A percentile compares a stretch with the other conserved stretches of the same genome.
phyloP scores from a whole-genome alignment of 2,329 filamentous ascomycete species.

The Aspergillus pseudoglaucus region DNA sequence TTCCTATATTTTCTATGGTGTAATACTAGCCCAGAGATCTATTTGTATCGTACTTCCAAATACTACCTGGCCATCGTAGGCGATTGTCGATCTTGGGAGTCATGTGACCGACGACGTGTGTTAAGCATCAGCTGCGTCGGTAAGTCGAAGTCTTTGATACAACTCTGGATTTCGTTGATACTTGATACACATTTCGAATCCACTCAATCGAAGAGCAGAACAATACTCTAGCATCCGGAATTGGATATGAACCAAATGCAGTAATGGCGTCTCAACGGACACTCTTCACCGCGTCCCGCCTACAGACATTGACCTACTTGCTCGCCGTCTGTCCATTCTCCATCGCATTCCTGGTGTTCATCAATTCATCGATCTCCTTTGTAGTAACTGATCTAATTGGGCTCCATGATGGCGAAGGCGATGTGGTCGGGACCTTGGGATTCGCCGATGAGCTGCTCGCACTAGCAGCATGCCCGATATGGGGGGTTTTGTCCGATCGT shows the following conservation, averaged over 20 bases:
- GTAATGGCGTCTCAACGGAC: conserved; percentile 25
- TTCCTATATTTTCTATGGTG: too few species aligned
- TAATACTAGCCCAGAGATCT: neutral
- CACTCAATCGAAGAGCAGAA: too few species aligned
- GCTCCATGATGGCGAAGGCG: conserved; percentile 48
- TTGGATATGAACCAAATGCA: conserved; percentile 10
- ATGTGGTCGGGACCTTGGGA: conserved; percentile 52
- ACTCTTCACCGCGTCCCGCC: conserved; percentile 51
- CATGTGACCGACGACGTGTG: neutral
- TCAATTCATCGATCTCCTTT: conserved; percentile 59
- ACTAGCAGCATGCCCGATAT: conserved; percentile 42
- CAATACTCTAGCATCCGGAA: neutral
- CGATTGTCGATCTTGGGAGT: neutral
- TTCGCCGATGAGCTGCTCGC: conserved; percentile 47
- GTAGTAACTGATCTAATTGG: conserved; percentile 59
- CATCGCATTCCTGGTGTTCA: conserved; percentile 60
- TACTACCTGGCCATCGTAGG: neutral
- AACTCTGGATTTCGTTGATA: neutral
- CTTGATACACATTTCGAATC: neutral
- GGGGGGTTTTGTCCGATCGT: conserved; percentile 46
- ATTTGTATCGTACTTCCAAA: neutral
- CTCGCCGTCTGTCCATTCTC: conserved; percentile 58
- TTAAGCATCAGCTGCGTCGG: neutral
- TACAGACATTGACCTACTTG: conserved; percentile 55
- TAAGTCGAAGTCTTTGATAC: neutral